Evolutionary conservation across 768 basidiomycete species (phyloP), one percentile per base, ranked within the genome.

Genomic region (Mycena alexandri): DNA sequence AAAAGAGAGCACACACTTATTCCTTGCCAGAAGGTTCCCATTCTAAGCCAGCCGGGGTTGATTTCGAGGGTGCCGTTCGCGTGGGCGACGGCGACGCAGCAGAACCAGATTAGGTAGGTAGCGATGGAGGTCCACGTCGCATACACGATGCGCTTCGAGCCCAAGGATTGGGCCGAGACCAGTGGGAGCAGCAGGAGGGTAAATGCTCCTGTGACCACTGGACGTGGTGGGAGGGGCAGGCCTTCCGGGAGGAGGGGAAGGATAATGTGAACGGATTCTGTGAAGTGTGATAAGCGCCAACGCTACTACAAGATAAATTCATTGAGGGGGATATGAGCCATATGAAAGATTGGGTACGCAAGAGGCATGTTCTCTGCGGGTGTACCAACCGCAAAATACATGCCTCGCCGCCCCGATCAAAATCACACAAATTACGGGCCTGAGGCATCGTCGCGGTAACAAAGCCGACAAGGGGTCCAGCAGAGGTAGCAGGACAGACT

Each of bases 101-200:
- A 76, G 56, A 92, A 74, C 92, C 91, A 93, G 0, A 80, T 80
- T n/a, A 88, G 48, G 71, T 90, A 93, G 16, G 87, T 83, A 19
- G 78, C 77, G 16, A 91, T 68, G 13, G 92, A 92, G n/a, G 86
- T 70, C 80, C 84, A 84, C 10, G 89, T 88, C 24, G 88, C 78
- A 69, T 83, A 90, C 22, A 88, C 72, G 17, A 90, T 76, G 42
- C 86, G 80, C 71, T 82, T 87, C 25, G 88, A 84, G 22, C 78
- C 82, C 24, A 93, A 78, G 3, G 90, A 87, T 50, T 81, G 83
- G 19, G 87, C 83, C 29, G 86, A 81, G 33, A 85, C 88, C 3
- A 91, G 74, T 25, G 87, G 86, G 46, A 85, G 75, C 33, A 88
- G 71, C 33, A 83, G 48, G 16, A 86, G 60, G 24, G 83, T 84